These are phyloP conservation scores for Mucor mucedo DNA, from an alignment of 371 early-diverging fungal species.

Conservation along the genomic window DNA sequence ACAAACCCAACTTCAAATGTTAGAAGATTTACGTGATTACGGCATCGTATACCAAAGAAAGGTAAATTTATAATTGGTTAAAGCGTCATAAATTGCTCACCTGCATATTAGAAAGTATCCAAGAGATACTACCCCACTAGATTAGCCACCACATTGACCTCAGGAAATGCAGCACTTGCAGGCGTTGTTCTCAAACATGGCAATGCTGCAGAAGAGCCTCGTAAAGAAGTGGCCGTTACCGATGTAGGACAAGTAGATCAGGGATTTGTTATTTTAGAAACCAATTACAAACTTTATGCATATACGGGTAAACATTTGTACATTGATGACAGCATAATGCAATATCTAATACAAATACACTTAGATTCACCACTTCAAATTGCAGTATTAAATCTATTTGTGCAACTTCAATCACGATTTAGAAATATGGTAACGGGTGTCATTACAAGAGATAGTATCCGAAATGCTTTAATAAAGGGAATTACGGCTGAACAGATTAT, in stretches of 20 bases:
- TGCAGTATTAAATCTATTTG: constrained; percentile 95
- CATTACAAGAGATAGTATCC: constrained; percentile 92
- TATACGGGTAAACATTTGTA: constrained; percentile 75
- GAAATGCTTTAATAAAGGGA: constrained; percentile 88
- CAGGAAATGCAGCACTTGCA: constrained; percentile 66
- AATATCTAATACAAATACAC: background rate
- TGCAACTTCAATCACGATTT: constrained; percentile 83
- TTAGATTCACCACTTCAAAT: constrained; percentile 94
- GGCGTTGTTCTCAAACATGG: constrained; percentile 22
- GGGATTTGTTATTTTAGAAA: constrained; percentile 88
- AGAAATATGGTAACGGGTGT: constrained; percentile 95
- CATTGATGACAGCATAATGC: background rate
- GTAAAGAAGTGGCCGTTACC: constrained; percentile 30
- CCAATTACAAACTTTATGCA: constrained; percentile 94
- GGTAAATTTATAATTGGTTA: constrained; percentile 30
- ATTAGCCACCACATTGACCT: constrained; percentile 89
- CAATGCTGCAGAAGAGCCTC: constrained; percentile 24
- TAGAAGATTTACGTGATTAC: constrained; percentile 87
- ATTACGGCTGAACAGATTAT: constrained; percentile 98
- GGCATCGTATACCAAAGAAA: constrained; percentile 92
- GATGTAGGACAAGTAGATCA: constrained; percentile 60
- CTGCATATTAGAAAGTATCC: constrained; percentile 61
- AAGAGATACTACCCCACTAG: constrained; percentile 90
- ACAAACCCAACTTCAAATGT: constrained; percentile 79
- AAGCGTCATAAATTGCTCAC: background rate